Conservation (phyloP, 2,329 filamentous ascomycete species). For the Colletotrichum sp. region DNA sequence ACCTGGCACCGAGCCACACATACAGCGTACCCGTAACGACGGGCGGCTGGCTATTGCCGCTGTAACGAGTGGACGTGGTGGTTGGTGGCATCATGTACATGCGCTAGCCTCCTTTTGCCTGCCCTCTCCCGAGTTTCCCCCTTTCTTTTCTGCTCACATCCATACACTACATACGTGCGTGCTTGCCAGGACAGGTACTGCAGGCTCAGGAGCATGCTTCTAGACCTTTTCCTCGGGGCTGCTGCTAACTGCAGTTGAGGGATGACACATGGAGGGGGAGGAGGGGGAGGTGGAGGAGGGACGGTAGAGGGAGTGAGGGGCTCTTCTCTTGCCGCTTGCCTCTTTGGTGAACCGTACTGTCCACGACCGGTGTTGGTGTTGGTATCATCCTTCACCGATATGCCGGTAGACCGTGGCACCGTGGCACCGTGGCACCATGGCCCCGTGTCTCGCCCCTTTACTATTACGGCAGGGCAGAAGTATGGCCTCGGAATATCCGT, state of each 20-base stretch:
- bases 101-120: not conserved
- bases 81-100: not conserved
- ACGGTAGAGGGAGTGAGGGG: not conserved
- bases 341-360: not conserved
- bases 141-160: not conserved
- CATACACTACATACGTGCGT: not conserved
- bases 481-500: not conserved
- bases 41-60: not conserved
- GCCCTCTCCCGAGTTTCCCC: not conserved
- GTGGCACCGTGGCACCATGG: not conserved
- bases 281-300: not conserved
- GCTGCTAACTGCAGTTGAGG: not conserved
- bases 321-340: not conserved
- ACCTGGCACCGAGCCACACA: not conserved
- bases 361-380: not conserved
- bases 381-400: not conserved
- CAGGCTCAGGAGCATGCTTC: constrained; percentile 10
- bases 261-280: not conserved
- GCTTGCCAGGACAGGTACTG: not conserved
- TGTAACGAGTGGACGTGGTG: not conserved
- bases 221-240: constrained; percentile 5
- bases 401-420: not conserved
- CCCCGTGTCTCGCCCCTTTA: not conserved
- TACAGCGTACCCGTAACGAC: not conserved
- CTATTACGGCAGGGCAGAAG: not conserved